phyloP scores from a whole-genome alignment of 306 rosid species.

The Hippophae gyantsensis region DNA sequence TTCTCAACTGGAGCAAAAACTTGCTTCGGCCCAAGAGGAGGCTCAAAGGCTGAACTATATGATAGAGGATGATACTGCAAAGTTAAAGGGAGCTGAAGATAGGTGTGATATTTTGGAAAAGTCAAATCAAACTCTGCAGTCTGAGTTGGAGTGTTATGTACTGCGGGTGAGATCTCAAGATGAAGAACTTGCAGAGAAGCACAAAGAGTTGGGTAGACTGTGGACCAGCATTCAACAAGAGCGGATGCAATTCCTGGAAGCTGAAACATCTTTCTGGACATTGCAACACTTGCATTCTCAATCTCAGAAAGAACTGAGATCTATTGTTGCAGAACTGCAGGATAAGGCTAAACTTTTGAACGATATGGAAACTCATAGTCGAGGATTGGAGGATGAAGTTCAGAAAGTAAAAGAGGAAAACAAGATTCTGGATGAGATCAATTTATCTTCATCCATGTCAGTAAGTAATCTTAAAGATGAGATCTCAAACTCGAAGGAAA shows the following conservation, averaged over 20 bases:
- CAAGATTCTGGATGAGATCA: conserved; percentile 52
- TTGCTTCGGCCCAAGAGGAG: conserved; percentile 59
- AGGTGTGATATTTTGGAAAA: conserved; percentile 56
- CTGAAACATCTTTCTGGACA: conserved; percentile 90
- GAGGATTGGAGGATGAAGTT: conserved; percentile 55
- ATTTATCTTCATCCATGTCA: conserved; percentile 62
- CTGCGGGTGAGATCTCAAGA: conserved; percentile 63
- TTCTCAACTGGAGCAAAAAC: conserved; percentile 55
- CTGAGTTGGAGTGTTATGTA: conserved; percentile 58
- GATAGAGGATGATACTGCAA: conserved; percentile 46
- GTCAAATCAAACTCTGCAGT: conserved; percentile 62
- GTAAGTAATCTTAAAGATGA: conserved; percentile 66
- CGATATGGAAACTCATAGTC: conserved; percentile 48
- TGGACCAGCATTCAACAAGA: conserved; percentile 81
- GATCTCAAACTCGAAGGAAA: conserved; percentile 55
- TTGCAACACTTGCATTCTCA: conserved; percentile 83
- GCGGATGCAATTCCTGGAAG: conserved; percentile 65
- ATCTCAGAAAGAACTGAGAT: conserved; percentile 81
- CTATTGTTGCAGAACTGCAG: conserved; percentile 57
- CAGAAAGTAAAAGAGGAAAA: conserved; percentile 55
- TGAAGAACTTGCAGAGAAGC: conserved; percentile 80
- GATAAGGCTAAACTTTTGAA: conserved; percentile 40
- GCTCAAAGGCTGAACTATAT: conserved; percentile 41
- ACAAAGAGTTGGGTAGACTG: conserved; percentile 69
- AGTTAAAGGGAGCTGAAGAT: conserved; percentile 54